Conservation (phyloP, 2,329 filamentous ascomycete species). For the Fusarium sp. region DNA sequence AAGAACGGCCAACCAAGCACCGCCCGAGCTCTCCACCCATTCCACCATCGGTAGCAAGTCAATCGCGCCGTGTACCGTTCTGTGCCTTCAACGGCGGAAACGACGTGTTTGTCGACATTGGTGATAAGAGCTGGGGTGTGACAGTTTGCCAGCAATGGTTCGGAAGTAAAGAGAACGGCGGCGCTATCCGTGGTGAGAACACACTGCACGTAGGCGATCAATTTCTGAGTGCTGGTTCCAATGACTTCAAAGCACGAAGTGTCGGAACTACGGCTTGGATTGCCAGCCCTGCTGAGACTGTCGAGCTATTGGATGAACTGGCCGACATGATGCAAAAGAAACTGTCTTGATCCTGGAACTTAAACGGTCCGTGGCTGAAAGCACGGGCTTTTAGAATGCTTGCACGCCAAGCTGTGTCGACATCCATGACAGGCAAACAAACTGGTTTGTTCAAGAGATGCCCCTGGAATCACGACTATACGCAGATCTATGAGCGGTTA, state of each 20-base stretch:
- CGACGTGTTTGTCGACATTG: conserved; percentile 98
- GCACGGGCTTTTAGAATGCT: not conserved
- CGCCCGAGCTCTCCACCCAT: conserved; percentile 33
- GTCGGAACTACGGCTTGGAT: conserved; percentile 98
- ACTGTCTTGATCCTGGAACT: conserved; percentile 37
- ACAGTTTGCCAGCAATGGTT: conserved; percentile 93
- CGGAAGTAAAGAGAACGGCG: conserved; percentile 59
- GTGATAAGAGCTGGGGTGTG: conserved; percentile 97
- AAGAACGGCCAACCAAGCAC: conserved; percentile 45
- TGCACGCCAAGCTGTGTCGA: not conserved
- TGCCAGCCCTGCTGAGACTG: conserved; percentile 90
- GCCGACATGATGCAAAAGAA: conserved; percentile 62
- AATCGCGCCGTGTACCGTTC: conserved; percentile 74
- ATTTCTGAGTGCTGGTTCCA: conserved; percentile 92
- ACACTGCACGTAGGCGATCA: conserved; percentile 97
- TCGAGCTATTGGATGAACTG: conserved; percentile 88
- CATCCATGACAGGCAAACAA: not conserved
- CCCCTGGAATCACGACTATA: not conserved
- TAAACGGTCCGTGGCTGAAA: not conserved
- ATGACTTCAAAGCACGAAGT: conserved; percentile 94
- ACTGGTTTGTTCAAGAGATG: not conserved
- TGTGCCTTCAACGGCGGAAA: conserved; percentile 98
- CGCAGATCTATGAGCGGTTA: not conserved
- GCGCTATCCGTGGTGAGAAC: conserved; percentile 73
- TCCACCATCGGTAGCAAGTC: conserved; percentile 22